Percentiles rank a stretch among this genome's conserved stretches.
phyloP scores from a whole-genome alignment of 139 green algal species.

The Coccomyxa sp. region DNA sequence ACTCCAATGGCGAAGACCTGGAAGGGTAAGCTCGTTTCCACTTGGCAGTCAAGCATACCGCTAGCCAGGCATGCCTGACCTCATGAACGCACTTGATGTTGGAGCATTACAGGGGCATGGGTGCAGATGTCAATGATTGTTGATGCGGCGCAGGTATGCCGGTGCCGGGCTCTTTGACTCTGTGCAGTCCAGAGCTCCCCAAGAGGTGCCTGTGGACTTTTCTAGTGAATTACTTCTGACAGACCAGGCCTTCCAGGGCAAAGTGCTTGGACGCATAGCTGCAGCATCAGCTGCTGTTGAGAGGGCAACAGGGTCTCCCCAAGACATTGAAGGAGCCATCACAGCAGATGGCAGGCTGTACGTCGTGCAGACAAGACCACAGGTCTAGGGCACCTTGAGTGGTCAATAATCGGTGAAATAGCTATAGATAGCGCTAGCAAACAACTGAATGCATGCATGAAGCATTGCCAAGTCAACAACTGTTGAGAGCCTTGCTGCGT shows the following conservation, averaged over 20 bases:
- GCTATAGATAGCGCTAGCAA: too few species aligned
- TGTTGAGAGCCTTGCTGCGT: too few species aligned
- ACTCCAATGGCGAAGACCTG: slow-evolving; percentile 57
- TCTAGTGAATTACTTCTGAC: slow-evolving; percentile 5
- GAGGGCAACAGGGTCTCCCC: slow-evolving; percentile 17
- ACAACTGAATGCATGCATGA: too few species aligned
- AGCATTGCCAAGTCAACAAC: too few species aligned
- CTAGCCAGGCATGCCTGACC: too few species aligned
- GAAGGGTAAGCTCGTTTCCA: slow-evolving; percentile 18
- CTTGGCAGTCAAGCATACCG: too few species aligned
- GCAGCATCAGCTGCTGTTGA: slow-evolving; percentile 18
- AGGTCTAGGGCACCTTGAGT: too few species aligned
- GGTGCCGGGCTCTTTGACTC: slow-evolving; percentile 44
- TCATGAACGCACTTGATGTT: too few species aligned
- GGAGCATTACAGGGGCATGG: too few species aligned
- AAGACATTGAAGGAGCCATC: slow-evolving; percentile 47
- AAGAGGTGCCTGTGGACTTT: slow-evolving; percentile 3
- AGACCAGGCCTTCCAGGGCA: slow-evolving; percentile 12
- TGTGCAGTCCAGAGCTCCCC: neutral
- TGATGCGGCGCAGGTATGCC: slow-evolving; percentile 23
- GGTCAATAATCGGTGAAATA: too few species aligned
- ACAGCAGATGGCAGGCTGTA: slow-evolving; percentile 12
- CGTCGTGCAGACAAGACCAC: slow-evolving; percentile 44
- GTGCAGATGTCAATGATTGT: too few species aligned
- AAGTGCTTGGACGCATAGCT: slow-evolving; percentile 9